Conservation (phyloP, 2,329 filamentous ascomycete genomes). For the Aspergillus clavatus region DNA sequence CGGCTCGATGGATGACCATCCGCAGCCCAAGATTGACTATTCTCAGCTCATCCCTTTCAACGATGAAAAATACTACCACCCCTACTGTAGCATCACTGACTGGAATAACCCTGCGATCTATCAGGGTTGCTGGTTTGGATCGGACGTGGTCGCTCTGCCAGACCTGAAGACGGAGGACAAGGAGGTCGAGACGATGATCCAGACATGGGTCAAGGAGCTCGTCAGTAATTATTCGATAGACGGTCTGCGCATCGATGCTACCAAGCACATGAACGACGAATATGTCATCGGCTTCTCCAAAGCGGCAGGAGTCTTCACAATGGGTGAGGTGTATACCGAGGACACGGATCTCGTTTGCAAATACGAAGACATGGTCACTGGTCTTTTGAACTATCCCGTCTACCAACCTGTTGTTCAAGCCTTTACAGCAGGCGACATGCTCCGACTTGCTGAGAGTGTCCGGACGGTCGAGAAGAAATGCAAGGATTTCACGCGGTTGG, state of each 20-base stretch:
- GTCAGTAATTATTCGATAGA: constrained; percentile 45
- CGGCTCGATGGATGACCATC: constrained; percentile 1
- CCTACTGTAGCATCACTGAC: constrained; percentile 15
- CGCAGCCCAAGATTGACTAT: constrained; percentile 12
- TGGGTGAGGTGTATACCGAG: constrained; percentile 43
- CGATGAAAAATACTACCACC: constrained; percentile 15
- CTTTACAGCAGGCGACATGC: constrained; percentile 29
- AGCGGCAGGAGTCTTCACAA: constrained; percentile 38
- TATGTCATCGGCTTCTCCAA: constrained; percentile 38
- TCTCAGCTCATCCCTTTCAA: constrained; percentile 18
- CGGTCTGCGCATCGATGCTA: constrained; percentile 49
- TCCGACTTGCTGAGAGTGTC: constrained; percentile 21
- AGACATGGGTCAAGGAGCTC: constrained; percentile 37
- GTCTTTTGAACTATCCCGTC: constrained; percentile 46
- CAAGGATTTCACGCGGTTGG: constrained; percentile 44
- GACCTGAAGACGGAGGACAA: constrained; percentile 45
- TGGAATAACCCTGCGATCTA: constrained; percentile 16
- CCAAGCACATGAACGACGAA: constrained; percentile 41
- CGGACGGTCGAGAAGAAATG: constrained; percentile 25
- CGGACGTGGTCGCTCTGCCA: constrained; percentile 46
- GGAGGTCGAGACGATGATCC: constrained; percentile 34
- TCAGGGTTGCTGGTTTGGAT: constrained; percentile 34
- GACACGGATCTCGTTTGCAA: constrained; percentile 33
- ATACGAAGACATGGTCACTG: constrained; percentile 40
- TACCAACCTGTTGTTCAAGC: constrained; percentile 30